Base-by-base conservation (phyloP, 441 rosid species). In the Metrosideros polymorpha region DNA sequence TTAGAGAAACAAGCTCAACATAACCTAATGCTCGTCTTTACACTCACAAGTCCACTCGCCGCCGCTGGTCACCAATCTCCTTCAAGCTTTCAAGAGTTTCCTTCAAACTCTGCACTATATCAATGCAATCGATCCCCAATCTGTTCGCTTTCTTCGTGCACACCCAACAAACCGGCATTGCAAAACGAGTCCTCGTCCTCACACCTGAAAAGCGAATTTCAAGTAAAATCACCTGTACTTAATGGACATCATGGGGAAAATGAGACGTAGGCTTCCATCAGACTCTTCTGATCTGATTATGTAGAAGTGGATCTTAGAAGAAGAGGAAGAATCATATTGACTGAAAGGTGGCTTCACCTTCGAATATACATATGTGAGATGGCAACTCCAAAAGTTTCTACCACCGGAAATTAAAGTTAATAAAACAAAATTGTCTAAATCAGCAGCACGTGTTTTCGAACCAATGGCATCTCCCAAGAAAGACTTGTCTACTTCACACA, bases 71-170 rank as follows among this genome's bases (percentile, higher is more conserved):
- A n/a, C n/a, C n/a, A n/a, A n/a, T 93, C 84, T 91, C 95, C 92
- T 91, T 93, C 91, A 94, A 87, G 88, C 93, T 92, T 86, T 92
- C 94, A 30, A 93, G 93, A 0, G 96, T 94, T 85, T 92, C 96
- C 92, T 90, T 90, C 61, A 94, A 77, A 89, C 93, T 91, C 84
- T 88, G 92, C 43, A 91, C 89, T 66, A 92, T 82, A 22, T 93
- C 91, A 85, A 87, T 92, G 90, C 92, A 93, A 50, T 92, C 91
- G 43, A 92, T 85, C 19, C 94, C 94, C 89, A 94, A 85, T 84
- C 89, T 85, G 79, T 42, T 85, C 2, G 88, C 93, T 85, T 89
- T 94, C 87, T 91, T 95, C 84, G 88, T 91, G 3, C 91, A 90
- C 87, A 93, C 93, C 77, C 91, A 88, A 89, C 89, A 93, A 6